A percentile compares a stretch with the other conserved stretches of the same genome.
phyloP scores from a whole-genome alignment of 2,329 filamentous ascomycete species.

The Talaromyces atroroseus region DNA sequence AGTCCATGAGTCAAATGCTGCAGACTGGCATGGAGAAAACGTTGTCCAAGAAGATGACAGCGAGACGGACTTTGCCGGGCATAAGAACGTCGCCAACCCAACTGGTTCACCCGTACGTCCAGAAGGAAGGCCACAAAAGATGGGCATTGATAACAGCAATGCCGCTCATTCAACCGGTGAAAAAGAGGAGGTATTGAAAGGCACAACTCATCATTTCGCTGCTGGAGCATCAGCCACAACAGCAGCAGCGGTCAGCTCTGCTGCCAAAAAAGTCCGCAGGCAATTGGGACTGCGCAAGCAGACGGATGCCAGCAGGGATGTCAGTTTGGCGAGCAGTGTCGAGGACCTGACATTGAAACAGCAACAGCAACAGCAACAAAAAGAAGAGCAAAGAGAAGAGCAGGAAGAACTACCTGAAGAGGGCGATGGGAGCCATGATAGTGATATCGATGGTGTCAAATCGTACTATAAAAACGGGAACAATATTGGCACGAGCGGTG shows the following conservation, averaged over 20 bases:
- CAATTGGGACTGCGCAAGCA: conserved; percentile 63
- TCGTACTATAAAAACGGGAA: conserved; percentile 26
- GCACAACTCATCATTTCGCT: conserved; percentile 10
- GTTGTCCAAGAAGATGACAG: conserved; percentile 11
- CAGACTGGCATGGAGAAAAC: conserved; percentile 67
- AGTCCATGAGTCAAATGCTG: conserved; percentile 62
- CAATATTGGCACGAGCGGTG: background rate
- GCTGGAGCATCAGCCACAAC: conserved; percentile 15
- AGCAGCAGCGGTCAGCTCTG: conserved; percentile 13
- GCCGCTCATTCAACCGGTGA: background rate
- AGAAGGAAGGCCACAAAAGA: background rate
- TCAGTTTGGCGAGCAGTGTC: conserved; percentile 70
- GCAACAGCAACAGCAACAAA: conserved; percentile 21
- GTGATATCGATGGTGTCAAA: conserved; percentile 36
- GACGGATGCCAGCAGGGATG: conserved; percentile 58
- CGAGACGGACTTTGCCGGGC: conserved; percentile 15
- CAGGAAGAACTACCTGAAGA: conserved; percentile 1
- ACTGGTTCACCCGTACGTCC: background rate
- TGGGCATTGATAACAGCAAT: background rate
- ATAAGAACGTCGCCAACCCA: conserved; percentile 1
- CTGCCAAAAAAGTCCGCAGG: conserved; percentile 23
- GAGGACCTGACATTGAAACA: conserved; percentile 25
- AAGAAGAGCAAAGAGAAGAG: conserved; percentile 18
- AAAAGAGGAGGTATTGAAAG: conserved; percentile 16
- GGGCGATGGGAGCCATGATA: conserved; percentile 26